Evolutionary conservation across 257 asterid species (phyloP).

Genomic region (Phtheirospermum japonicum): DNA sequence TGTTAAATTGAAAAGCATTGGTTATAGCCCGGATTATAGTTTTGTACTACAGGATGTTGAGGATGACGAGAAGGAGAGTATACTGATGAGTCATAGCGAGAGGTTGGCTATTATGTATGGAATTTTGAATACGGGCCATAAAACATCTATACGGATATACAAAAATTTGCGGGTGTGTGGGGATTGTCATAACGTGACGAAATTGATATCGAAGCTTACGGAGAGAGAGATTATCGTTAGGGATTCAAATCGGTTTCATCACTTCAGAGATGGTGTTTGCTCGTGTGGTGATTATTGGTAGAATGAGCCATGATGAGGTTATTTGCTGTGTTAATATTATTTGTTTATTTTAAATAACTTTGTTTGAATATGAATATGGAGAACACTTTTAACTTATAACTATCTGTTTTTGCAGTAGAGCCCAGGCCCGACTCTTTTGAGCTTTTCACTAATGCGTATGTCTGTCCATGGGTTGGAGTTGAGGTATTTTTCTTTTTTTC

Average conservation of each 20-base stretch:
- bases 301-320: no score
- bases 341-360: no score
- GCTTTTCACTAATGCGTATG: no score
- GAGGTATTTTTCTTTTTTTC: no score
- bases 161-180: constrained; percentile 62
- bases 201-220: constrained; percentile 45
- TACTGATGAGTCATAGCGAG: constrained; percentile 70
- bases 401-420: no score
- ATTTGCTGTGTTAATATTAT: no score
- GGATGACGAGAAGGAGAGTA: constrained; percentile 80
- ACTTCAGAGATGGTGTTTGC: constrained; percentile 55
- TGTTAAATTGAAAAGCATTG: constrained; percentile 56
- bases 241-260: constrained; percentile 69
- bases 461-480: no score
- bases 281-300: constrained; percentile 65
- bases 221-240: constrained; percentile 63
- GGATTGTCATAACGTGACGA: constrained; percentile 57
- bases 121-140: constrained; percentile 59
- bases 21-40: constrained; percentile 67
- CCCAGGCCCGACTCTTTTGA: no score
- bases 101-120: constrained; percentile 76
- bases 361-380: no score
- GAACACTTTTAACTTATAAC: no score
- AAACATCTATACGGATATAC: constrained; percentile 47
- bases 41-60: constrained; percentile 80